Percentiles rank a stretch among this genome's conserved stretches.
Evolutionary conservation across 31 red algal genomes (phyloP).

Genomic region (Odonthalia washingtoniensis): DNA sequence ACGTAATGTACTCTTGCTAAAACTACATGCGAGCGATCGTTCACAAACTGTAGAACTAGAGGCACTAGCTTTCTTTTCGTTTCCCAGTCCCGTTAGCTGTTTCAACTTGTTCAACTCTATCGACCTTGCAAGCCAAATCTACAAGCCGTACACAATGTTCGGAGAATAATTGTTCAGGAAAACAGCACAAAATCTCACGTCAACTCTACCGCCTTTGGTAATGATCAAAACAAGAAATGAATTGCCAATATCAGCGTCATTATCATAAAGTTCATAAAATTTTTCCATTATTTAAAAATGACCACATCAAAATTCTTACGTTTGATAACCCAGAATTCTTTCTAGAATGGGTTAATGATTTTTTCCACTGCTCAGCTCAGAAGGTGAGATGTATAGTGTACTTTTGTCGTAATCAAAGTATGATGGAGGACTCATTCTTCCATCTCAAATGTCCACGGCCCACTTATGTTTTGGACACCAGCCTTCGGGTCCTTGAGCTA

Average conservation of each 20-base stretch:
- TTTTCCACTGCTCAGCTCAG: conserved; percentile 54
- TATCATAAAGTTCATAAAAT: conserved; percentile 98
- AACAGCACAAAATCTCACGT: conserved; percentile 95
- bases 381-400: conserved; percentile 88
- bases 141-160: conserved; percentile 82
- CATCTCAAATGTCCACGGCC: conserved; percentile 83
- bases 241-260: conserved; percentile 94
- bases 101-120: conserved; percentile 94
- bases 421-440: conserved; percentile 57
- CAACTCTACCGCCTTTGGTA: conserved; percentile 91
- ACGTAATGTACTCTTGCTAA: conserved; percentile 85
- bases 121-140: conserved; percentile 89
- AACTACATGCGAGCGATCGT: conserved; percentile 79
- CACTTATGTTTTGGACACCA: conserved; percentile 86
- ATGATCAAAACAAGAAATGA: conserved; percentile 83
- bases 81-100: conserved; percentile 82
- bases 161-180: conserved; percentile 88
- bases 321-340: conserved; percentile 96
- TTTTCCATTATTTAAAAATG: conserved; percentile 99
- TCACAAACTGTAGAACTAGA: conserved; percentile 63
- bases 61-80: conserved; percentile 43
- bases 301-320: conserved; percentile 79
- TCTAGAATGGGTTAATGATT: conserved; percentile 87
- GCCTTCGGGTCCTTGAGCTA: conserved; percentile 59
- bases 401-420: conserved; percentile 89